Conservation (phyloP, 139 green algal genomes). For the Volvox africanus region DNA sequence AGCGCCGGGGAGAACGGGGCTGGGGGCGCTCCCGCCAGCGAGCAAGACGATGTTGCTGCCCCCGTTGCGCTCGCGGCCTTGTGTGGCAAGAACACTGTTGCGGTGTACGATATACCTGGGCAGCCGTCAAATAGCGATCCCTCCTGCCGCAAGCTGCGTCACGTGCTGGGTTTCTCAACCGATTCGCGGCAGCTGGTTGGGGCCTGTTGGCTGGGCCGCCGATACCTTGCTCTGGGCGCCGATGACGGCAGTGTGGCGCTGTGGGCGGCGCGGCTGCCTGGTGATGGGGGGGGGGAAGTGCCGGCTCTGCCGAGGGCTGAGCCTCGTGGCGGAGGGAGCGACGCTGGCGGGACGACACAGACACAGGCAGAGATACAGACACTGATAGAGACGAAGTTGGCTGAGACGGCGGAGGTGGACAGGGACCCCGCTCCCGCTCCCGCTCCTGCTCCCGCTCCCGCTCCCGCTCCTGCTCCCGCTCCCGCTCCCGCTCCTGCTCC, state of each 20-base stretch:
- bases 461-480: no score
- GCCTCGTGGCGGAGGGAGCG: no score
- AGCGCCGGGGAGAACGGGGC: neutral
- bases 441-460: no score
- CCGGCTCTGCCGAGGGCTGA: no score
- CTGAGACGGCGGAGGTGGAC: neutral
- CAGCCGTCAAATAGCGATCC: neutral
- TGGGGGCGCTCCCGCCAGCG: neutral
- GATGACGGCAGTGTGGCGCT: constrained; percentile 35
- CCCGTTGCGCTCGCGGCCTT: neutral
- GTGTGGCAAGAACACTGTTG: neutral
- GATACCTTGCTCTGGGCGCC: neutral
- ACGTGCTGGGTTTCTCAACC: neutral
- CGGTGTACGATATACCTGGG: neutral
- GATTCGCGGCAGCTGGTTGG: neutral
- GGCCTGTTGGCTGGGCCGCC: constrained; percentile 1
- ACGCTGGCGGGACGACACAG: no score
- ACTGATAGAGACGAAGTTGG: no score
- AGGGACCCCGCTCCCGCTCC: neutral
- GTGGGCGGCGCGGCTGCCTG: neutral
- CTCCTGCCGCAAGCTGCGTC: neutral
- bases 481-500: no score
- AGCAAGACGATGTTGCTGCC: neutral
- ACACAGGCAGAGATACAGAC: neutral
- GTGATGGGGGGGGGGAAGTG: neutral